Base-by-base conservation (phyloP, 83 land plant species). In the Picea engelmannii region DNA sequence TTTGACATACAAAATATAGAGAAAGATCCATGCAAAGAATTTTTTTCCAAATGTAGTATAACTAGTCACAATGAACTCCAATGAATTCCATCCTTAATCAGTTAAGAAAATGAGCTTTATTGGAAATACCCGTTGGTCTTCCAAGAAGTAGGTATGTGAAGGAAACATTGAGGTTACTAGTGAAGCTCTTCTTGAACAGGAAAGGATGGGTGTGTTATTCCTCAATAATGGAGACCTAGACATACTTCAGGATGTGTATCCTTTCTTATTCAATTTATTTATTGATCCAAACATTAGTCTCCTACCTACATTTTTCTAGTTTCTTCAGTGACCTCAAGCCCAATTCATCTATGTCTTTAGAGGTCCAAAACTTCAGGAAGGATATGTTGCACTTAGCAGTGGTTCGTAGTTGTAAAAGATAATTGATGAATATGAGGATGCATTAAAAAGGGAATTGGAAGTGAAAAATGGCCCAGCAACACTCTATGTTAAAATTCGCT, bases 201-300 rank as follows among this genome's bases (percentile, higher is more conserved):
- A 17, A 35, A 44, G 38, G 17, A n/a, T 69, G 38, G 44, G 2
- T 81, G 94, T 35, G 3, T 35, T 35, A 35, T 35, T 35, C 76
- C 85, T 98, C 55, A 98, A 98, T 81, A 92, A 94, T 75, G 99
- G 99, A 42, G 98, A 97, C 20, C 99, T 99, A 4, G 97, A 95
- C 66, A 93, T 93, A 47, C 94, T 98, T 62, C 86, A 98, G 7
- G 99, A 98, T 83, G 99, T 98, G 31, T 94, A 95, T 66, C 98
- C 98, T 35, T 96, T 98, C 84, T 74, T 98, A 85, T 98, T 81
- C 85, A 98, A 98, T 75, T 92, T 95, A 70, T 95, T 98, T 84
- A 94, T 99, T 25, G 99, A 98, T 78, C 2, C 1, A 0, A 27
- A 97, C 99, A 96, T 94, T 96, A 96, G 94, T 60, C 88, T 94